A percentile compares a stretch with the other conserved stretches of the same genome.
These are phyloP conservation scores for Protomyces inundatus DNA, from an alignment of 1,139 yeast genomes.

Conservation along the genomic window DNA sequence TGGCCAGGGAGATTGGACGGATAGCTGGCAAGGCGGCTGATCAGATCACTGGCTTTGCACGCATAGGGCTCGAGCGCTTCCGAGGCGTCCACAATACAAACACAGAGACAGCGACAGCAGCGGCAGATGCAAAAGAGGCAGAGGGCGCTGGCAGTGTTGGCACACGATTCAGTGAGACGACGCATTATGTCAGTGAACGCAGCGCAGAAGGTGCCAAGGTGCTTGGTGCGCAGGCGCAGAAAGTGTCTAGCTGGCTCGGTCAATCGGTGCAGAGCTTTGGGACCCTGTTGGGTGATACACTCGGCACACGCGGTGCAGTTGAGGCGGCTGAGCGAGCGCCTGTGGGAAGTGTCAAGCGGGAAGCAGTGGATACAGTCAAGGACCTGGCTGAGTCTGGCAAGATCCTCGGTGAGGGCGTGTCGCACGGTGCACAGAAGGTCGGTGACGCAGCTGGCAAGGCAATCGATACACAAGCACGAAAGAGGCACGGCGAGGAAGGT, in stretches of 20 bases:
- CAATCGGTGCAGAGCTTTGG: conserved; percentile 16
- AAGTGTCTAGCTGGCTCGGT: conserved; percentile 5
- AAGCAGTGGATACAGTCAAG: conserved; percentile 2
- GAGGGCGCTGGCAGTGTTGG: too few relatives aligned
- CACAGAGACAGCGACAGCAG: too few relatives aligned
- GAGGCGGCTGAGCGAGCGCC: neutral
- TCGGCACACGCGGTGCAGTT: conserved; percentile 7
- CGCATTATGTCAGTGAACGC: conserved; percentile 1
- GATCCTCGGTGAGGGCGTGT: conserved; percentile 3
- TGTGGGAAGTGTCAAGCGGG: neutral
- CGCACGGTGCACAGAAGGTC: neutral
- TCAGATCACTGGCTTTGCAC: neutral
- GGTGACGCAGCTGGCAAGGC: conserved; percentile 6
- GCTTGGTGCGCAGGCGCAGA: conserved; percentile 2
- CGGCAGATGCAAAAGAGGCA: too few relatives aligned
- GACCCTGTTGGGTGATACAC: conserved; percentile 8
- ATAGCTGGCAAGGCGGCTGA: conserved; percentile 3
- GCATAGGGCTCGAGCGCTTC: conserved; percentile 4
- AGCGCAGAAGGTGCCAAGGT: conserved; percentile 3
- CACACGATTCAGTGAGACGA: conserved; percentile 9
- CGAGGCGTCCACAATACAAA: neutral
- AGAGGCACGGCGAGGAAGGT: neutral
- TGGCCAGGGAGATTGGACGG: conserved; percentile 15
- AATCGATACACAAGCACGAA: neutral
- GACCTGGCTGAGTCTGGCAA: conserved; percentile 10